phyloP scores from a whole-genome alignment of 768 basidiomycete genomes.

The Termitomyces sp. region DNA sequence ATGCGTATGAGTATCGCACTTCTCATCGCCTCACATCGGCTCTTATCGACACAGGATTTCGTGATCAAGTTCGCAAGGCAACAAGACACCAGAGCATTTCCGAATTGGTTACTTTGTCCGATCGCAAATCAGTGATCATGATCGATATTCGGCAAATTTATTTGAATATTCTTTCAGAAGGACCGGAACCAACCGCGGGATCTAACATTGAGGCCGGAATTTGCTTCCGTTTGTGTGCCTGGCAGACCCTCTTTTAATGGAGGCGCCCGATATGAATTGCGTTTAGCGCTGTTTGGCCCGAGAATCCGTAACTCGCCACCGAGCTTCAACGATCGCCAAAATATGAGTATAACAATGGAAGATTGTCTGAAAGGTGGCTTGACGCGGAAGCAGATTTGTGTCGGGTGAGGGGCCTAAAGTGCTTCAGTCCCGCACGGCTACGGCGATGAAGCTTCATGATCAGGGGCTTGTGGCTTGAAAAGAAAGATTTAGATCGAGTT shows the following conservation, averaged over 20 bases:
- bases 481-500: background rate
- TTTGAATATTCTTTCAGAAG: background rate
- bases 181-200: constrained; percentile 16
- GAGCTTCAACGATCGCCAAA: background rate
- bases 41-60: background rate
- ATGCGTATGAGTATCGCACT: background rate
- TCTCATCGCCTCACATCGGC: background rate
- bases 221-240: constrained; percentile 29
- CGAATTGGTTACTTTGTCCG: constrained; percentile 12
- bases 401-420: background rate
- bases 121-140: constrained; percentile 32
- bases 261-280: background rate
- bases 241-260: background rate
- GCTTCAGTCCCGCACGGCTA: background rate
- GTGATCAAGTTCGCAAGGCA: constrained; percentile 9
- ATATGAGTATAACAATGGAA: background rate
- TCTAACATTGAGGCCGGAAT: constrained; percentile 13
- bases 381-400: background rate
- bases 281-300: background rate
- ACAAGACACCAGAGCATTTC: constrained; percentile 8
- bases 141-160: constrained; percentile 26
- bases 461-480: background rate
- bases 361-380: background rate
- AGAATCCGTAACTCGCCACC: background rate
- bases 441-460: background rate